Base-by-base conservation (phyloP, 768 basidiomycete species). In the Lactarius psammicola region DNA sequence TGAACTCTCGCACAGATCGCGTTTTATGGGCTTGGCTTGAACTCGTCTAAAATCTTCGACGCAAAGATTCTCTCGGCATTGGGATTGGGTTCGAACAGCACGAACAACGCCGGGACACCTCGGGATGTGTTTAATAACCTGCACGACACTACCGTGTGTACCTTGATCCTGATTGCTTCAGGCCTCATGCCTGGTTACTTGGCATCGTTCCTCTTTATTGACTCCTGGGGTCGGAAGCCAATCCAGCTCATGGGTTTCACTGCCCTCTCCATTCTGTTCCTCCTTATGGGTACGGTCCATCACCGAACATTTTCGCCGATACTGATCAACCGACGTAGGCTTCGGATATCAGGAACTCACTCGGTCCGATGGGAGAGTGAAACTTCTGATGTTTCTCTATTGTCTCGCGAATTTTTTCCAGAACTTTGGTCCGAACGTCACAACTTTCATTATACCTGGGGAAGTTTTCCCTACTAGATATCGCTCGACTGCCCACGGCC, bases 1-100 rank as follows among this genome's bases (percentile, higher is more conserved):
- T 58, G 46, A 62, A 30, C 20, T 30, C 34, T 63, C 4, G 10
- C 7, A 33, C 62, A 90, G 85, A 86, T 95, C 66, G 92, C 92
- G 5, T 95, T 92, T 78, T 94, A 95, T 75, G 93, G 92, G 62
- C 83, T 96, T 49, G 88, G 92, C 60, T 83, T 96, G 60, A 95
- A 95, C 77, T 89, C 87, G 3, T 81, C 84, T 31, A 85, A 86
- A 74, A 88, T 95, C 66, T 80, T 95, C 60, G 75, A 79, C 60
- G 83, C 87, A 31, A 92, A 20, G 2, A 30, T 67, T 36, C 66
- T 67, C 42, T 28, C 11, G 1, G 62, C 57, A 10, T 26, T 94
- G 72, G 86, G 87, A 44, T 92, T 89, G 73, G 91, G 91, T 59
- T 73, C 75, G 11, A 74, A 82, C 23, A 69, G 71, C 15, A 73